phyloP scores from a whole-genome alignment of 2,329 filamentous ascomycete genomes.

The Fusarium xyrophilum region DNA sequence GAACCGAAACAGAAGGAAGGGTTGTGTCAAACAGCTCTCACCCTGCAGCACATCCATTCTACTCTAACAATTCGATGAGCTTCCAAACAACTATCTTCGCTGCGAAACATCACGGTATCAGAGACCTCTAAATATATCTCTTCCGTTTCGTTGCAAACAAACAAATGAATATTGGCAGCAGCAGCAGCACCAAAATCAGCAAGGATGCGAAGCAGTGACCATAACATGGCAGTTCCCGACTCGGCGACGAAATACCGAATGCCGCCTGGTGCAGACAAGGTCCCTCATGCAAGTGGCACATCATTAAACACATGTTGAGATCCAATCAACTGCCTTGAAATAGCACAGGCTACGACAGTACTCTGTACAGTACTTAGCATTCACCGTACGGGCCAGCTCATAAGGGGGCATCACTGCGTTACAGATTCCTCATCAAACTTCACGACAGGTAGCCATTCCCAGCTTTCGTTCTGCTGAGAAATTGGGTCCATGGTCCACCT shows the following conservation, averaged over 20 bases:
- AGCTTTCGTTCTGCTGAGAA: constrained; percentile 17
- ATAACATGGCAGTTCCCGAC: constrained; percentile 16
- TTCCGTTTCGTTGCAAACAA: not conserved
- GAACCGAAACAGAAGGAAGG: constrained; percentile 5
- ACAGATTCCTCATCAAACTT: not conserved
- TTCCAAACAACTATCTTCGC: not conserved
- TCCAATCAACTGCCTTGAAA: constrained; percentile 20
- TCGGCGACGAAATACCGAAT: constrained; percentile 32
- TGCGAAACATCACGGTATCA: constrained; percentile 4
- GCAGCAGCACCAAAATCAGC: not conserved
- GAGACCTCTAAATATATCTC: not conserved
- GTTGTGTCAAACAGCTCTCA: constrained; percentile 15
- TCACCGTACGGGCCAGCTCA: constrained; percentile 3
- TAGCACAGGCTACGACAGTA: not conserved
- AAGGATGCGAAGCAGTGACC: not conserved
- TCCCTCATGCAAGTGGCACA: constrained; percentile 25
- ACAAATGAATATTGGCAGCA: not conserved
- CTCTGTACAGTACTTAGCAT: not conserved
- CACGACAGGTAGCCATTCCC: not conserved
- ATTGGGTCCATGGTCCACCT: constrained; percentile 5
- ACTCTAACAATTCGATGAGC: not conserved
- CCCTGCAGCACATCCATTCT: not conserved
- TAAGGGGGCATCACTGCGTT: not conserved
- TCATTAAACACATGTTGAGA: constrained; percentile 29
- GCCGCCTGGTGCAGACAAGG: constrained; percentile 13